These are phyloP conservation scores for Baorangia bicolor DNA, from an alignment of 768 basidiomycete species.

Conservation along the genomic window DNA sequence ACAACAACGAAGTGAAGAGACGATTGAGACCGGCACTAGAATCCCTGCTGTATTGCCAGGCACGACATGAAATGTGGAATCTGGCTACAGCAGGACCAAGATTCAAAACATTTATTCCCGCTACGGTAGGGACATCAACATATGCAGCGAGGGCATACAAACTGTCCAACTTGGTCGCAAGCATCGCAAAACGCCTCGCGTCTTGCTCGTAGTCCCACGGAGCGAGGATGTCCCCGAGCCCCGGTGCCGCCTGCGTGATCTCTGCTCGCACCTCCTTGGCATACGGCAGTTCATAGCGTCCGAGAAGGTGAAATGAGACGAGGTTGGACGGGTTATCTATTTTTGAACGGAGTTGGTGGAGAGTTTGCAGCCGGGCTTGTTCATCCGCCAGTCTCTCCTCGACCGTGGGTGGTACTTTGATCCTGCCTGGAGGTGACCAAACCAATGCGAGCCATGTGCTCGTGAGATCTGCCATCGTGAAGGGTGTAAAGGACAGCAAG, in stretches of 20 bases:
- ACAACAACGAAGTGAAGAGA: too few relatives aligned
- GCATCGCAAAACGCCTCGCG: conserved; percentile 24
- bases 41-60: too few relatives aligned
- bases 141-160: conserved; percentile 13
- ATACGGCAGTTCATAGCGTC: conserved; percentile 20
- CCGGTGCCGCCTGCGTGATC: conserved; percentile 11
- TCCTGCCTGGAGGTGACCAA: conserved; percentile 31
- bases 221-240: conserved; percentile 16
- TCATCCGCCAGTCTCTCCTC: conserved; percentile 40
- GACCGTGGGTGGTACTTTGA: conserved; percentile 35
- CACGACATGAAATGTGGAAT: too few relatives aligned
- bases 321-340: conserved; percentile 27
- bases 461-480: too few relatives aligned
- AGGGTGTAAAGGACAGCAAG: too few relatives aligned
- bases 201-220: conserved; percentile 30
- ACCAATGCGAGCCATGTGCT: too few relatives aligned
- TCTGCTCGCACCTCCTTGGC: conserved; percentile 20
- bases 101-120: too few relatives aligned
- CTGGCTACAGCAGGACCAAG: too few relatives aligned
- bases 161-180: conserved; percentile 26
- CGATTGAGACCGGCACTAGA: too few relatives aligned
- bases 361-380: conserved; percentile 29
- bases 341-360: conserved; percentile 18
- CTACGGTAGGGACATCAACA: neutral
- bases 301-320: conserved; percentile 26